Evolutionary conservation across 345 rosid species (phyloP), one percentile per base, ranked within the genome.

Genomic region (Stellera chamaejasme): DNA sequence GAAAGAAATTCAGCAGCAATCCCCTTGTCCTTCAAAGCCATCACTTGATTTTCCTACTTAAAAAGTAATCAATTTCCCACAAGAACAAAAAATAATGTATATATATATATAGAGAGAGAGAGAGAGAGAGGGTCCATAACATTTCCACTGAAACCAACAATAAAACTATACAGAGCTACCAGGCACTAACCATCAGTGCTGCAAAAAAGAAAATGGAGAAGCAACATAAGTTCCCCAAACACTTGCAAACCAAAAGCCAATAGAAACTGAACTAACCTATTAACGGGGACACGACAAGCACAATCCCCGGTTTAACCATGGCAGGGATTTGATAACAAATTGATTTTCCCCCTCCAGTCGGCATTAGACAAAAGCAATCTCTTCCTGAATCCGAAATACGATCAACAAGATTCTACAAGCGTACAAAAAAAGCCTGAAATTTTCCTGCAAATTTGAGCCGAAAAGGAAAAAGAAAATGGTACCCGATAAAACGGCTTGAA

Each of bases 251-350:
- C 0, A 48, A 48, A 14, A n/a, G 7, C 39, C 9, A 32, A 3
- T 6, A 25, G 13, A 42, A 47, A 16, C 9, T 11, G 42, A 41
- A 61, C 57, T 61, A 32, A 91, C 98, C 98, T 74, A 92, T 92
- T 62, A 88, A 78, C 52, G 98, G 98, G 73, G 87, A 92, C 62
- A 88, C 89, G 48, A 92, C 97, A 59, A 92, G 95, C 44, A 84
- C 97, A 61, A 92, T 82, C 66, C 98, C 94, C 11, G 77, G 69
- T 65, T 73, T 86, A n/a, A 95, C 88, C 53, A 92, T 43, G 11
- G 99, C 97, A 63, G 97, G 96, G 65, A 93, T 84, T 64, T 93
- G 99, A 67, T 86, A 93, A 71, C 98, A 93, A 79, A 89, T 82
- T 9, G 97, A 93, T 73, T 93, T 93, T 50, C 99, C 99, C 68